These are phyloP conservation scores for Pilatotrama ljubarskyi DNA, from an alignment of 768 basidiomycete species.

Conservation along the genomic window DNA sequence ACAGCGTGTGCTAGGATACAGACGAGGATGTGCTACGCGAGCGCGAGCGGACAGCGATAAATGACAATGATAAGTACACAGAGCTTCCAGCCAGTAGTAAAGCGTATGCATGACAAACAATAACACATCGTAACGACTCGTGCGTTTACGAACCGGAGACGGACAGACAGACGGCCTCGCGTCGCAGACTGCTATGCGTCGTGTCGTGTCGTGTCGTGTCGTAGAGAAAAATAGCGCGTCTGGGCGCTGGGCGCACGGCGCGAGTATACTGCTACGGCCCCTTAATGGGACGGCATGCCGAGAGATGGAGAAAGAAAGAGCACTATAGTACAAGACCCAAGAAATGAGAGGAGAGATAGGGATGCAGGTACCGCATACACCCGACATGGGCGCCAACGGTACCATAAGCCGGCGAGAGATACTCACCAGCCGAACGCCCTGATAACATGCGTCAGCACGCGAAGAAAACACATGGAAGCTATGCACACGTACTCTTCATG, in stretches of 20 bases:
- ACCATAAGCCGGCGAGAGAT: neutral
- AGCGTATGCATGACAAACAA: too few species aligned
- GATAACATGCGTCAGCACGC: constrained; percentile 3
- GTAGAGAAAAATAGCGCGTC: neutral
- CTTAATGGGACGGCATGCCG: neutral
- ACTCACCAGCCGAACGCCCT: constrained; percentile 24
- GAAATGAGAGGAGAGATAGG: neutral
- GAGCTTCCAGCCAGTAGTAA: too few species aligned
- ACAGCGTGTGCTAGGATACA: neutral
- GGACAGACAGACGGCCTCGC: neutral
- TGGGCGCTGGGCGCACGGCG: neutral
- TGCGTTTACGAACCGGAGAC: neutral
- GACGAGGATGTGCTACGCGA: neutral
- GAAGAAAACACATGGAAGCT: neutral
- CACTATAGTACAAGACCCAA: neutral
- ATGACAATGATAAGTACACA: neutral
- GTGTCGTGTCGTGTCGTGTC: neutral
- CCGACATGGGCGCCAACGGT: neutral
- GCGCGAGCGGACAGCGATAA: neutral
- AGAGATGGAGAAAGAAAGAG: too few species aligned
- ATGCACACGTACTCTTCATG: constrained; percentile 40
- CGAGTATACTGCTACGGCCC: neutral
- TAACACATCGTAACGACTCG: neutral
- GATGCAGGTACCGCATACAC: constrained; percentile 25
- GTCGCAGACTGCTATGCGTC: constrained; percentile 32